Percentiles rank a stretch among this genome's conserved stretches.
Evolutionary conservation across 768 basidiomycete genomes (phyloP).

Genomic region (Fomitopsis serialis): DNA sequence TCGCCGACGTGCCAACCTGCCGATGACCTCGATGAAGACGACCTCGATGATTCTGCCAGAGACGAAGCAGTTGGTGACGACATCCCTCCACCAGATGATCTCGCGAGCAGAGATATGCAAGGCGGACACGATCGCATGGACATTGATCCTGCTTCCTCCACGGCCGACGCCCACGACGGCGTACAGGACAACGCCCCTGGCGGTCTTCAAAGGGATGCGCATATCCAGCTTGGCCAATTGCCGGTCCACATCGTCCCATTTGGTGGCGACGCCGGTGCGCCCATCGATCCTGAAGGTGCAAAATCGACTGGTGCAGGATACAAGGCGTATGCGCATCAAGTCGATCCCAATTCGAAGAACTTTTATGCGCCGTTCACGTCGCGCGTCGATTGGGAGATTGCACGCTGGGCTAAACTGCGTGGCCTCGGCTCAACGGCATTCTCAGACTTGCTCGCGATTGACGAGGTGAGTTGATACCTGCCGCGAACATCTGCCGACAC

Average conservation of each 20-base stretch:
- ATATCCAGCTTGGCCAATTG: background rate
- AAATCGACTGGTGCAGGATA: background rate
- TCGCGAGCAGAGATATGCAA: too few relatives aligned
- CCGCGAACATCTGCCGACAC: background rate
- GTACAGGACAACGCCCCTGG: background rate
- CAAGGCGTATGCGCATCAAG: background rate
- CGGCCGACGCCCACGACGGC: background rate
- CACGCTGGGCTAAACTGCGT: conserved; percentile 33
- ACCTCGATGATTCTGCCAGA: background rate
- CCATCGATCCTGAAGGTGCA: too few relatives aligned
- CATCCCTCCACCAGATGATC: too few relatives aligned
- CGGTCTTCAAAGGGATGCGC: background rate
- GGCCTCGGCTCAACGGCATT: conserved; percentile 33
- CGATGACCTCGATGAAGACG: background rate
- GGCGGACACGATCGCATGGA: background rate
- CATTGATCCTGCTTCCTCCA: background rate
- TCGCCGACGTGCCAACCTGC: background rate
- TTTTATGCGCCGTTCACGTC: conserved; percentile 29
- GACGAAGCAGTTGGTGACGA: background rate
- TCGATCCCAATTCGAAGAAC: background rate
- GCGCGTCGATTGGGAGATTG: conserved; percentile 34
- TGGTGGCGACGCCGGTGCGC: background rate
- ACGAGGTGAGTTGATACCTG: conserved; percentile 25
- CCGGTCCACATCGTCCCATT: background rate
- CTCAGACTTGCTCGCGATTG: conserved; percentile 32